Evolutionary conservation across 768 basidiomycete species (phyloP), one percentile per base, ranked within the genome.

Genomic region (Leccinellum rugosiceps): DNA sequence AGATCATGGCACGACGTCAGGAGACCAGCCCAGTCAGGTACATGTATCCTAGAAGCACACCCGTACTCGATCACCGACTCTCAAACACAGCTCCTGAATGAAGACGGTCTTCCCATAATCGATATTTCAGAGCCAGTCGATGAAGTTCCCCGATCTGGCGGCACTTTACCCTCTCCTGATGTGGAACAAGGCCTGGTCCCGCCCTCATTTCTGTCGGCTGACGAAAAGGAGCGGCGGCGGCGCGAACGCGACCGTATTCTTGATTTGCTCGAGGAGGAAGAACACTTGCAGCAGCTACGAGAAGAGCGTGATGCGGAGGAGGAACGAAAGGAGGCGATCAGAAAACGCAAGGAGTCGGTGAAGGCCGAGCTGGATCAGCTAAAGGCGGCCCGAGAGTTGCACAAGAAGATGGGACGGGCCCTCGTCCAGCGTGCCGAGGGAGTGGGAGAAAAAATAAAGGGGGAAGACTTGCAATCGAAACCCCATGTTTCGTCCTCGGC

Each of bases 351-450:
- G 63, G 76, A 81, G 58, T 81, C 78, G 5, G 78, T 77, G 15
- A 74, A 72, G 59, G 50, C 69, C 65, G 77, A 80, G 55, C 65
- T 77, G 55, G 74, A 77, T 38, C 71, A 59, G 43, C 52, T 78
- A 26, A 77, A 72, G 56, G 67, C 70, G 19, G 67, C 74, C 19
- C 74, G 70, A 41, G 77, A 86, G 57, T 72, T 90, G 68, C 88
- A 90, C 69, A 87, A 83, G 76, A 88, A 83, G 73, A 89, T 92
- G 87, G 90, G 88, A 3, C 83, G 79, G 62, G 83, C 87, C 0
- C 75, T 92, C 38, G 57, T 91, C 41, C 69, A 71, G 47, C 78
- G 78, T 55, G 53, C 49, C 15, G 70, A 76, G 6, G 75, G 76
- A 55, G 64, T 72, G 35, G 78, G 73, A 34, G 73, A 76, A 28